These are phyloP conservation scores for Aspergillus caelatus DNA, from an alignment of 2,329 filamentous ascomycete species.

Conservation along the genomic window DNA sequence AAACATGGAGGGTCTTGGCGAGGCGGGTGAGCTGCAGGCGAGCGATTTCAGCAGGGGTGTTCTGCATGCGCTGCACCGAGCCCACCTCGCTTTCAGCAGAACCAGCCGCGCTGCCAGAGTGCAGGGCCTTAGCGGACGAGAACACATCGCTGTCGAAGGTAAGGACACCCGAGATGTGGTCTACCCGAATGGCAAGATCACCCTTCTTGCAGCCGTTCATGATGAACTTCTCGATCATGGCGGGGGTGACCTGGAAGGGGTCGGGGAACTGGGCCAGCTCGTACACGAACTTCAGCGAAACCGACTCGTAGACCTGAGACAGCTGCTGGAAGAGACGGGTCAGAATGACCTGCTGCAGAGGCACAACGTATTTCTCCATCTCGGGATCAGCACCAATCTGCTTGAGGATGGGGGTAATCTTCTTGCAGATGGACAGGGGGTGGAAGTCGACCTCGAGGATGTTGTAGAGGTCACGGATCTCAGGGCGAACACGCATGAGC, in stretches of 20 bases:
- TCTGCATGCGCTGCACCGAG: slow-evolving; percentile 92
- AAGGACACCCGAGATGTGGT: slow-evolving; percentile 91
- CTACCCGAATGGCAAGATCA: slow-evolving; percentile 91
- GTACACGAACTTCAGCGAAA: slow-evolving; percentile 91
- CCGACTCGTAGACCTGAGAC: slow-evolving; percentile 97
- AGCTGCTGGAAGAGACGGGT: slow-evolving; percentile 98
- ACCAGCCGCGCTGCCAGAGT: slow-evolving; percentile 79
- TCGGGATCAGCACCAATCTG: slow-evolving; percentile 92
- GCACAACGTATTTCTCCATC: slow-evolving; percentile 95
- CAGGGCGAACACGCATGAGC: slow-evolving; percentile 85
- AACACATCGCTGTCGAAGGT: slow-evolving; percentile 99
- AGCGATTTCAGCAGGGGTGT: slow-evolving; percentile 96
- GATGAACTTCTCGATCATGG: slow-evolving; percentile 99
- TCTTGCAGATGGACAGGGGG: slow-evolving; percentile 96
- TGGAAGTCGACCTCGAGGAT: slow-evolving; percentile 99
- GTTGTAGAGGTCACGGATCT: slow-evolving; percentile 97
- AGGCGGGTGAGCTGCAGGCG: slow-evolving; percentile 91
- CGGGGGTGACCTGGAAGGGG: slow-evolving; percentile 87
- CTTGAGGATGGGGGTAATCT: slow-evolving; percentile 93
- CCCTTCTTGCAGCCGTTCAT: slow-evolving; percentile 99
- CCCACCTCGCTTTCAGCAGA: slow-evolving; percentile 84
- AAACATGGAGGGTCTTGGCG: slow-evolving; percentile 86
- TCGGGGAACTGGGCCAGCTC: slow-evolving; percentile 94
- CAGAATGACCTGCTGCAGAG: slow-evolving; percentile 96
- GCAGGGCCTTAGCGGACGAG: slow-evolving; percentile 90